Base-by-base conservation (phyloP, 1,139 yeast species). In the Candida glucosophila region DNA sequence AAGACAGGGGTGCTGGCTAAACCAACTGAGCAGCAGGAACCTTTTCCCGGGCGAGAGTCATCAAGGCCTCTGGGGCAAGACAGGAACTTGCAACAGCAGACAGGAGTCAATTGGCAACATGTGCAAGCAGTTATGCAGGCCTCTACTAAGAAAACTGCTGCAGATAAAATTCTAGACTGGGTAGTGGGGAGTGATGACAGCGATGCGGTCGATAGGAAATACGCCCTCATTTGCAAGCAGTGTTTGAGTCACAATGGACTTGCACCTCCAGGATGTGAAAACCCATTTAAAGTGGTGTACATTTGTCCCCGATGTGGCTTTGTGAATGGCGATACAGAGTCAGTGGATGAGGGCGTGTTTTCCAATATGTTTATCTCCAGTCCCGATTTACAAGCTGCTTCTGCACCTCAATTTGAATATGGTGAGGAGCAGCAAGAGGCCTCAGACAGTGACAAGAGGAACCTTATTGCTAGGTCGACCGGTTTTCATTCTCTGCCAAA, bases 171-270 rank as follows among this genome's bases (percentile, higher is more conserved):
- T 5, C 46, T 72, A 26, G 69, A 78, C 39, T 41, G 72, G 13
- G 50, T 85, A 14, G 61, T 81, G 9, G 95, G 95, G 2, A 73
- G 77, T 8, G 88, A 80, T 42, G 81, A 77, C 41, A 57, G 66
- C 34, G 73, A 75, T 31, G 67, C 85, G 0, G 62, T 56, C n/a
- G 68, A 73, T 29, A 58, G 59, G 30, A 55, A 94, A 24, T 80
- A 65, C 45, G 95, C 95, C 0, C 61, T 83, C 39, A 79, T 83
- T 12, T 83, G 95, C 45, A 38, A 45, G 15, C 56, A 64, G 11
- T 83, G 95, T 43, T 59, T 52, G 23, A 57, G 63, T 15, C 94
- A 83, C 49, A 83, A 83, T 43, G 95, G 95, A 1, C 60, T 83
- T 28, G 94, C 94, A 0, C 83, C 86, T 4, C 88, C 85, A 1